phyloP scores from a whole-genome alignment of 2,329 filamentous ascomycete species.

The Pseudogymnoascus sp. region DNA sequence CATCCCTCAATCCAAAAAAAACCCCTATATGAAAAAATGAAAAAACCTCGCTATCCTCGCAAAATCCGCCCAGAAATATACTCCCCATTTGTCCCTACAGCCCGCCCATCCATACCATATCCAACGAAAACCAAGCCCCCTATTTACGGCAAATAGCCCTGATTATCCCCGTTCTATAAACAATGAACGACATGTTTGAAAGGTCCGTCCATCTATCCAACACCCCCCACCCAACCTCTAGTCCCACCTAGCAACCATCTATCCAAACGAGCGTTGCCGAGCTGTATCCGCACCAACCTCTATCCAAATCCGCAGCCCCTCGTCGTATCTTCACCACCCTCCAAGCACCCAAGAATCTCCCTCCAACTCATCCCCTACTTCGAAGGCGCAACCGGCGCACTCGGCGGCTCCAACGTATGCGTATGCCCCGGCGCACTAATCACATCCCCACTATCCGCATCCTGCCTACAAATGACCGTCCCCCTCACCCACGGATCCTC shows the following conservation, averaged over 20 bases:
- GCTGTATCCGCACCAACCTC: background rate
- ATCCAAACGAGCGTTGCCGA: background rate
- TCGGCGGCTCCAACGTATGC: slow-evolving; percentile 73
- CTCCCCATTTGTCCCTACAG: background rate
- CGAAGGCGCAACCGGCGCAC: slow-evolving; percentile 32
- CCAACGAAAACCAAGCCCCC: background rate
- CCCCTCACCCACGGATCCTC: slow-evolving; percentile 85
- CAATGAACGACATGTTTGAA: background rate
- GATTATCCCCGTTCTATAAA: background rate
- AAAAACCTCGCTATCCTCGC: background rate
- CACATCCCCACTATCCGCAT: slow-evolving; percentile 62
- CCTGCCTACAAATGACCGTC: slow-evolving; percentile 78
- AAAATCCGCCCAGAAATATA: background rate
- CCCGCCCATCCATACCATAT: background rate
- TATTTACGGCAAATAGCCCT: background rate
- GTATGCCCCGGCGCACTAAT: slow-evolving; percentile 68
- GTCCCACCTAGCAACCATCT: background rate
- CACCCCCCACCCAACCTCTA: background rate
- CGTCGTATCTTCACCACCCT: background rate
- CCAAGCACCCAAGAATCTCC: background rate
- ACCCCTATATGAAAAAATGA: background rate
- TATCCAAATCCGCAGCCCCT: background rate
- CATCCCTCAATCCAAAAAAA: background rate
- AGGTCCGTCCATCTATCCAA: background rate
- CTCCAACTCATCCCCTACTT: background rate